Evolutionary conservation across 352 stramenopile genomes (phyloP), one percentile per base, ranked within the genome.

Genomic region (Phytophthora parvispora): DNA sequence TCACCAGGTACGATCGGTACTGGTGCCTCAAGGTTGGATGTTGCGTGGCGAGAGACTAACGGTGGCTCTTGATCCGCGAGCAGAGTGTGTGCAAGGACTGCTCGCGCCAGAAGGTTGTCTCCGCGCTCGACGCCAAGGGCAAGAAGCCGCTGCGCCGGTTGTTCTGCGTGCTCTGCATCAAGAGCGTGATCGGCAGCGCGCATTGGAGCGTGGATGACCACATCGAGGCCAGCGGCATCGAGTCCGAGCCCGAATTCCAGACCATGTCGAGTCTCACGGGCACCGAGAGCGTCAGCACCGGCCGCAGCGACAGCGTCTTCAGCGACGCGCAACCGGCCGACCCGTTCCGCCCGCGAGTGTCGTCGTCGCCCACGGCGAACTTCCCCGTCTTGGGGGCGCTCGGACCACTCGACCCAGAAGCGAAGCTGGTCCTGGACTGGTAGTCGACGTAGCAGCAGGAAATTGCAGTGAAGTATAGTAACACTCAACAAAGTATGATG

Each of bases 1-100:
- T 38, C 69, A 69, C 15, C 45, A 52, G 45, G 45, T 52, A 52
- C 45, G 45, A 52, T 24, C 20, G 4, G 8, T 18, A 8, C 1
- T 50, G 20, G 40, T 50, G 42, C 42, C 8, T 50, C 38, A 8
- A 18, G 20, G n/a, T n/a, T n/a, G n/a, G 9, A 48, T 27, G 16
- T 5, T 47, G 16, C 2, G 40, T 47, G 40, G n/a, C 40, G 4
- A 10, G 40, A 25, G n/a, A 25, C 24, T 52, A 52, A 52, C 13
- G 4, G 1, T n/a, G 12, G n/a, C n/a, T 29, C 6, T 18, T 13
- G 22, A 9, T 25, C 6, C 13, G n/a, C 8, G 4, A 7, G 20
- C 67, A 86, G 69, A 78, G 61, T 34, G 70, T 73, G n/a, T 86
- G 78, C 51, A 79, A 72, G 65, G 63, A 69, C 22, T 86, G 78